Base-by-base conservation (phyloP, 495 filamentous ascomycete species). In the Aspergillus asperescens region DNA sequence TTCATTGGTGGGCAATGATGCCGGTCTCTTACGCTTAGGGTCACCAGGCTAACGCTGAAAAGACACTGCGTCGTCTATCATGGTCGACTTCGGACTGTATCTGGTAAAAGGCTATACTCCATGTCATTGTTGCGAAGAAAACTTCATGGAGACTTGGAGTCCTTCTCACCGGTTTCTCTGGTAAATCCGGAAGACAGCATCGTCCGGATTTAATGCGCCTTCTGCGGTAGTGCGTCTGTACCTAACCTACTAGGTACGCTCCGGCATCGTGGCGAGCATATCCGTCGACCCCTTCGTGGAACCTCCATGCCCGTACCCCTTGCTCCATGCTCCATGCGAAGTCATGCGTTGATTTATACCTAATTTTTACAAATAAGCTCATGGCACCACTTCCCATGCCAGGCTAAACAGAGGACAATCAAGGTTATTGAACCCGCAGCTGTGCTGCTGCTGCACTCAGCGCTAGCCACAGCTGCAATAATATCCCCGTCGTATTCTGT, bases 101-200 rank as follows among this genome's bases (percentile, higher is more conserved):
- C 18, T 24, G 5, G 19, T 8, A 15, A 28, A n/a, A 23, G 16
- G 23, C 13, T n/a, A 24, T 43, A 12, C 4, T 43, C 10, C 44
- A 47, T 47, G 9, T n/a, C 13, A 16, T 15, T 35, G 32, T 10
- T 16, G 1, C 32, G 32, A 35, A 9, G 9, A 13, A 47, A 16
- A 10, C 28, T 19, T 23, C 28, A 29, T 31, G 18, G 24, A 46
- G 16, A n/a, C 42, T 32, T 15, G 27, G 16, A 16, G 25, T 29
- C 23, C 9, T 39, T n/a, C 23, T 39, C 32, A 49, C 46, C 46
- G 46, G 39, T 22, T 28, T 39, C 34, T 49, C n/a, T 25, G 10
- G 4, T 9, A 7, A 35, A 35, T 9, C 15, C 25, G n/a, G 27
- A 46, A 31, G 22, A 48, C 31, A 27, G 5, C 1, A 13, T 46